A percentile compares a stretch with the other conserved stretches of the same genome.
Evolutionary conservation across 2,329 filamentous ascomycete genomes (phyloP).

Genomic region (Clarireedia homoeocarpa): DNA sequence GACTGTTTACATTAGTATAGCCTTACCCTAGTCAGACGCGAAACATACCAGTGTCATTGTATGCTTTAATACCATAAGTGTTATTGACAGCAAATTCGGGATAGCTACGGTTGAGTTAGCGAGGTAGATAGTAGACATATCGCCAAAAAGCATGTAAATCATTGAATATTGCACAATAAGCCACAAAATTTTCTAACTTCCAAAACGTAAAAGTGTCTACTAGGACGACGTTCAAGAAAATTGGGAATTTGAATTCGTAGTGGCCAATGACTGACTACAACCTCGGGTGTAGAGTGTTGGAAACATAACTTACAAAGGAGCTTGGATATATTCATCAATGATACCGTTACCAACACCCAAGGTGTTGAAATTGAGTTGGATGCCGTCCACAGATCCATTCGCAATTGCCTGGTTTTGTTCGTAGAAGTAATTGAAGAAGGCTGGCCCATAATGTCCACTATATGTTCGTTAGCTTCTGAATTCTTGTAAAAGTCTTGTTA

Average conservation of each 20-base stretch:
- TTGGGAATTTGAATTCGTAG: too few species aligned
- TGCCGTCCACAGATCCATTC: slow-evolving; percentile 41
- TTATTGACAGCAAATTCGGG: slow-evolving; percentile 38
- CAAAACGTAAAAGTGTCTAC: too few species aligned
- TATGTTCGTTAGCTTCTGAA: neutral
- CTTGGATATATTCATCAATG: slow-evolving; percentile 54
- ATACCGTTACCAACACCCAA: slow-evolving; percentile 64
- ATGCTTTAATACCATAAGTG: slow-evolving; percentile 32
- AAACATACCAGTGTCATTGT: slow-evolving; percentile 19
- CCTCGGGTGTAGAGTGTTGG: too few species aligned
- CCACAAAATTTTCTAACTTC: too few species aligned
- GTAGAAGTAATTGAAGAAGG: slow-evolving; percentile 49
- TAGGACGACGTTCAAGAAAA: too few species aligned
- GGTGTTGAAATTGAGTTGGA: slow-evolving; percentile 49
- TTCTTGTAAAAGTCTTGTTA: neutral
- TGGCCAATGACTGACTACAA: too few species aligned
- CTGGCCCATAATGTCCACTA: slow-evolving; percentile 12
- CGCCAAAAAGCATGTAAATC: neutral
- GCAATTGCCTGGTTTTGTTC: slow-evolving; percentile 51
- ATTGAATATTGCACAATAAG: neutral
- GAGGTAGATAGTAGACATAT: too few species aligned
- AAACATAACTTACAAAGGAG: slow-evolving; percentile 19
- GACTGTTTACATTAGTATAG: slow-evolving; percentile 24
- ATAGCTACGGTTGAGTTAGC: slow-evolving; percentile 14
- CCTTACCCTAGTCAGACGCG: neutral